phyloP scores from a whole-genome alignment of 257 asterid genomes.

The Solanum dulcamara region DNA sequence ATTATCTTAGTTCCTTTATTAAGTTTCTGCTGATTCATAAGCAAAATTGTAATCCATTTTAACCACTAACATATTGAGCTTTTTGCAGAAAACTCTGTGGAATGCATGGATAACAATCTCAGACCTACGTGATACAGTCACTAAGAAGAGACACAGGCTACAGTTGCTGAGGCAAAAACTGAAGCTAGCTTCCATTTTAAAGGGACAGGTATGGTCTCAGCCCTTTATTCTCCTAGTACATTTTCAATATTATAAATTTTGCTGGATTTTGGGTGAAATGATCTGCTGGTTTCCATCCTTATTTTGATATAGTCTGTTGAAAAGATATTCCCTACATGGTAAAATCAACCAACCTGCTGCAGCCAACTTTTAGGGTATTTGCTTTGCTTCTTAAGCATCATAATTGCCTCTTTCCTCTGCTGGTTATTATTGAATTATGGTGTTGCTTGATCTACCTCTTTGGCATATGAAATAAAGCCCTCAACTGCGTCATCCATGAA shows the following conservation, averaged over 20 bases:
- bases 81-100: conserved; percentile 71
- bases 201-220: conserved; percentile 59
- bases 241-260: neutral
- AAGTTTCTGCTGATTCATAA: neutral
- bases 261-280: neutral
- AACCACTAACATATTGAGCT: neutral
- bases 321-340: neutral
- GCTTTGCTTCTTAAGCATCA: neutral
- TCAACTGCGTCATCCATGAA: neutral
- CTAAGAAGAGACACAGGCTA: conserved; percentile 83
- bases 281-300: neutral
- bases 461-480: neutral
- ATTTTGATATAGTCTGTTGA: neutral
- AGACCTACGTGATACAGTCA: conserved; percentile 76
- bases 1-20: neutral
- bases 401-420: neutral
- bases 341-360: neutral
- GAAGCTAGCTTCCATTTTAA: conserved; percentile 86
- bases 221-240: neutral
- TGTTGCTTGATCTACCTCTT: neutral
- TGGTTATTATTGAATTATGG: neutral
- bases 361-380: neutral
- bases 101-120: conserved; percentile 94
- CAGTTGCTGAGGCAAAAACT: conserved; percentile 87
- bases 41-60: neutral